Percentiles rank a stretch among this genome's conserved stretches.
Conservation (phyloP, 2,329 filamentous ascomycete genomes). For the Leptographium wingfieldii region DNA sequence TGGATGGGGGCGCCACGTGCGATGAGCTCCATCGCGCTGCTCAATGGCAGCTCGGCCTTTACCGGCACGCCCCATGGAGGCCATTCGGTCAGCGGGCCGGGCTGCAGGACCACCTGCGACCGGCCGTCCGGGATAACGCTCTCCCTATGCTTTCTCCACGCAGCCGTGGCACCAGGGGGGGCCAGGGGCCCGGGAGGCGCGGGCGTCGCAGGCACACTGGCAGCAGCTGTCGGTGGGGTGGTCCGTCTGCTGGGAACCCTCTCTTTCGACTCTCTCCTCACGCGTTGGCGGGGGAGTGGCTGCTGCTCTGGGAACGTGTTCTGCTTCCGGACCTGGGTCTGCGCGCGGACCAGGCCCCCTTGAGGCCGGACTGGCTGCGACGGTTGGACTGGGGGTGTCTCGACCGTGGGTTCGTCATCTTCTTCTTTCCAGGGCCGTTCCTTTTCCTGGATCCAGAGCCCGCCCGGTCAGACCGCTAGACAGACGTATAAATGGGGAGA, state of each 20-base stretch:
- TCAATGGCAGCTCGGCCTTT: constrained; percentile 37
- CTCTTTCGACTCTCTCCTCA: neutral
- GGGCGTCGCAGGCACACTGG: neutral
- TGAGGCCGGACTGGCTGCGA: neutral
- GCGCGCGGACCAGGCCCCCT: neutral
- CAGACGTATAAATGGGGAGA: too few species aligned
- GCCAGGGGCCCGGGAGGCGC: neutral
- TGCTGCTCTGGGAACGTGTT: neutral
- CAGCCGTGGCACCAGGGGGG: neutral
- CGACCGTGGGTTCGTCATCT: constrained; percentile 18
- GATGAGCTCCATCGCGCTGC: constrained; percentile 44
- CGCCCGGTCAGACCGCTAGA: neutral
- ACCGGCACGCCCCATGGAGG: constrained; percentile 39
- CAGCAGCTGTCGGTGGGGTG: neutral
- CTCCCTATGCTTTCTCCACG: constrained; percentile 25
- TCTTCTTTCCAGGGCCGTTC: constrained; percentile 14
- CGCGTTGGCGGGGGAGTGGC: neutral
- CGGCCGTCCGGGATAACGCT: neutral
- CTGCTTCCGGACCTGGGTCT: neutral
- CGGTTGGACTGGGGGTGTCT: neutral
- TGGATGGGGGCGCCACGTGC: constrained; percentile 44
- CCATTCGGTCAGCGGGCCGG: constrained; percentile 37
- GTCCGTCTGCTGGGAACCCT: neutral
- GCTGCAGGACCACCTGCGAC: constrained; percentile 11
- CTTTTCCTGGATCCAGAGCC: constrained; percentile 16